Conservation (phyloP, 1,284 basidiomycete species). For the Puccinia coronata region DNA sequence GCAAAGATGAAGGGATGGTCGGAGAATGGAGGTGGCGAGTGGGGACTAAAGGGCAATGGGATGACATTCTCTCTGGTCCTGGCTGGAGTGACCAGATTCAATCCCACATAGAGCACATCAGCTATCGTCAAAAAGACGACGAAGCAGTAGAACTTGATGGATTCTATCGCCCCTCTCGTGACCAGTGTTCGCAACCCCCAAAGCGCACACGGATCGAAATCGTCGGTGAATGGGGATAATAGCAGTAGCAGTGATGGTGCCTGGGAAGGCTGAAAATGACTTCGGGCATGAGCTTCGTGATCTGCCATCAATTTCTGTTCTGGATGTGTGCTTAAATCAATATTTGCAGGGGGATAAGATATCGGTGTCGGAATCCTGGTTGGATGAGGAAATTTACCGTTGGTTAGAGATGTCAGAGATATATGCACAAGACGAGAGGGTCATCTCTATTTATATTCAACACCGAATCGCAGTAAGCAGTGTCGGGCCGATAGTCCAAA, state of each 20-base stretch:
- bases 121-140: not conserved
- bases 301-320: not conserved
- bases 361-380: not conserved
- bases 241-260: not conserved
- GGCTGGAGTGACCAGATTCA: slow-evolving; percentile 5
- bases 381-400: no score
- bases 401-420: no score
- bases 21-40: slow-evolving; percentile 45
- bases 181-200: slow-evolving; percentile 14
- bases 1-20: slow-evolving; percentile 42
- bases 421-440: no score
- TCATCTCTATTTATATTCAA: no score
- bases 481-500: no score
- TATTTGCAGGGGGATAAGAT: not conserved
- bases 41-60: slow-evolving; percentile 49
- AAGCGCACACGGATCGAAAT: slow-evolving; percentile 12
- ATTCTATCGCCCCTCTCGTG: not conserved
- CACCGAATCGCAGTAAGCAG: not conserved
- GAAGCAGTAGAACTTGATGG: slow-evolving; percentile 1
- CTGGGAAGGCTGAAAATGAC: slow-evolving; percentile 1
- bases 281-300: not conserved
- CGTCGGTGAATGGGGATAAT: not conserved
- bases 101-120: not conserved
- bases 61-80: slow-evolving; percentile 36
- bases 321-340: not conserved